A percentile compares a stretch with the other conserved stretches of the same genome.
Evolutionary conservation across 2,329 filamentous ascomycete species (phyloP).

Genomic region (Claviceps citrina): DNA sequence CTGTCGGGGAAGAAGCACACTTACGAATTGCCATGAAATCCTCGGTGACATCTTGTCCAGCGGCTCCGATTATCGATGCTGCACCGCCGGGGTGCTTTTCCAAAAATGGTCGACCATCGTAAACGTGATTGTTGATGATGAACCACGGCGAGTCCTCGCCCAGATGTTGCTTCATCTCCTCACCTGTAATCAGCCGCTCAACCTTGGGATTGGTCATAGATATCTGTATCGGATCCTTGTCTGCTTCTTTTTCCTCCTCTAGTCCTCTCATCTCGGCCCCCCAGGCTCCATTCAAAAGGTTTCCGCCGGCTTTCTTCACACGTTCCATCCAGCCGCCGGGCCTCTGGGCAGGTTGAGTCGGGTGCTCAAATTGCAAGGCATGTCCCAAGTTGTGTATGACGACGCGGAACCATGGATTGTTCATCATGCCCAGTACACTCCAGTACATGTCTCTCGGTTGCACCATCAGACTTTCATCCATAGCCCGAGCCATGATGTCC

Average conservation of each 20-base stretch:
- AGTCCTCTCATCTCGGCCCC: slow-evolving; percentile 52
- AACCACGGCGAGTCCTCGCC: slow-evolving; percentile 63
- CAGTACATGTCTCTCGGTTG: slow-evolving; percentile 93
- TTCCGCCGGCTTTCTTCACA: slow-evolving; percentile 67
- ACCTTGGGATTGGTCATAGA: slow-evolving; percentile 61
- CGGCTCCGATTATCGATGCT: slow-evolving; percentile 66
- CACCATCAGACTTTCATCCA: slow-evolving; percentile 79
- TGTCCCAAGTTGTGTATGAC: slow-evolving; percentile 52
- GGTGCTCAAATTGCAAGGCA: slow-evolving; percentile 66
- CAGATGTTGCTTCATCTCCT: slow-evolving; percentile 57
- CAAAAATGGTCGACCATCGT: slow-evolving; percentile 69
- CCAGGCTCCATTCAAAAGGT: slow-evolving; percentile 71
- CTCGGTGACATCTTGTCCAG: slow-evolving; percentile 69
- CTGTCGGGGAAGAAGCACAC: slow-evolving; percentile 17
- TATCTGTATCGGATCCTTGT: slow-evolving; percentile 47
- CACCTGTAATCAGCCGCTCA: slow-evolving; percentile 46
- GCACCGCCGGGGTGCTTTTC: slow-evolving; percentile 76
- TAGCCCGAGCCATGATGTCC: slow-evolving; percentile 67
- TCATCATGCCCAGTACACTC: slow-evolving; percentile 95
- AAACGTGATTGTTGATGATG: slow-evolving; percentile 74
- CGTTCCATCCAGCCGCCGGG: slow-evolving; percentile 87
- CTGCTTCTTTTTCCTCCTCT: slow-evolving; percentile 23
- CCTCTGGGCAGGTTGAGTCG: slow-evolving; percentile 63
- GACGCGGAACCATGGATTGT: slow-evolving; percentile 85
- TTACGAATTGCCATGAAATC: slow-evolving; percentile 86